Conservation (phyloP, 148 eudicot species). For the Rhododendron henanense region DNA sequence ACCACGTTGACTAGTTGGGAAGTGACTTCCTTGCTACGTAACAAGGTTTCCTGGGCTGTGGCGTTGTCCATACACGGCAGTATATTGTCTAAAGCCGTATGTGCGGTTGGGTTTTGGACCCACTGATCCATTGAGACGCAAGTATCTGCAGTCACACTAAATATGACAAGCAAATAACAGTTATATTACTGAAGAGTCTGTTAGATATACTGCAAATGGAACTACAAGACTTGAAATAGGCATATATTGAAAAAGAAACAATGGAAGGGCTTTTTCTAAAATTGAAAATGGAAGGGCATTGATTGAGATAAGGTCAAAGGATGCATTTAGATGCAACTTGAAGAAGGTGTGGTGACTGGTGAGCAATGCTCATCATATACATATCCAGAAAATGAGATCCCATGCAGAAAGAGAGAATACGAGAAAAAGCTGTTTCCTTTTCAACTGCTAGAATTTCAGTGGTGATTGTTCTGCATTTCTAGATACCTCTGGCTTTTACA, state of each 20-base stretch:
- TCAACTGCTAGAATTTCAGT: neutral
- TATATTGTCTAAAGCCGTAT: conserved; percentile 82
- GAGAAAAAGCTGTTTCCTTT: neutral
- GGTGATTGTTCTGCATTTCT: neutral
- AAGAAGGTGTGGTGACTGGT: neutral
- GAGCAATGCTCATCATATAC: neutral
- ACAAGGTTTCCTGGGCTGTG: conserved; percentile 73
- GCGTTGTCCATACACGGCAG: conserved; percentile 85
- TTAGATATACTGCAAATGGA: neutral
- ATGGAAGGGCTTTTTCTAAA: neutral
- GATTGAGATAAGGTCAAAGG: neutral
- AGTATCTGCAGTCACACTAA: conserved; percentile 75
- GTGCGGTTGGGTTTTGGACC: conserved; percentile 73
- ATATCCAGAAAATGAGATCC: neutral
- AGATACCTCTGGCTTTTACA: neutral
- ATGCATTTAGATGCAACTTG: neutral
- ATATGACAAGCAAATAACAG: neutral
- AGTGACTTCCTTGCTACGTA: conserved; percentile 71
- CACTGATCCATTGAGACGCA: conserved; percentile 87
- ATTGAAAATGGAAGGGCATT: neutral
- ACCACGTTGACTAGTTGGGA: conserved; percentile 64
- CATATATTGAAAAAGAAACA: neutral
- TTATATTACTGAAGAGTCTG: neutral
- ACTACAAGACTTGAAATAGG: neutral
- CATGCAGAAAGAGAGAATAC: neutral